These are phyloP conservation scores for Penicillium antarcticum DNA, from an alignment of 495 filamentous ascomycete genomes.

Conservation along the genomic window DNA sequence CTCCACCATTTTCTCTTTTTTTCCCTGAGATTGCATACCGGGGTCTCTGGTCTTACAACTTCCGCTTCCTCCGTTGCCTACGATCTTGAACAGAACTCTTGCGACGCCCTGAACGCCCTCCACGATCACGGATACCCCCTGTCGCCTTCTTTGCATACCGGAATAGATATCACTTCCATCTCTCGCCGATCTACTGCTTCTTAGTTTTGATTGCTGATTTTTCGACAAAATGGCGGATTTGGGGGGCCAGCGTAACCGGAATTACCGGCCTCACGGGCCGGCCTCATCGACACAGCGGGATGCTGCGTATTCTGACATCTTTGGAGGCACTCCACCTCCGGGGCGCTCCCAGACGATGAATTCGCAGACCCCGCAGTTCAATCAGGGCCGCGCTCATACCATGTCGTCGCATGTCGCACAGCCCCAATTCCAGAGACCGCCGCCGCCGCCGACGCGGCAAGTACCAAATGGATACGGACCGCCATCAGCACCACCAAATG, in stretches of 20 bases:
- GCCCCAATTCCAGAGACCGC: slow-evolving; percentile 42
- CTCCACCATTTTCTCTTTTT: slow-evolving; percentile 17
- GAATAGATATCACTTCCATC: slow-evolving; percentile 2
- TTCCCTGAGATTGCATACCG: slow-evolving; percentile 13
- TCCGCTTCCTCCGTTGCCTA: slow-evolving; percentile 26
- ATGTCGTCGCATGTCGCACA: slow-evolving; percentile 68
- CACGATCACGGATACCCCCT: slow-evolving; percentile 37
- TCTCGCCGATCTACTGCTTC: background rate
- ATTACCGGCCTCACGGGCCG: slow-evolving; percentile 66
- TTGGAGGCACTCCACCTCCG: slow-evolving; percentile 80
- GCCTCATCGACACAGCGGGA: slow-evolving; percentile 77
- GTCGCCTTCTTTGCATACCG: slow-evolving; percentile 6
- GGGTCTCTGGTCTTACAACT: slow-evolving; percentile 10
- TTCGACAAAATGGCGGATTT: slow-evolving; percentile 75
- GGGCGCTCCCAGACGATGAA: slow-evolving; percentile 88
- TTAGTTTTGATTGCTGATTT: slow-evolving; percentile 1
- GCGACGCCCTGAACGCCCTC: slow-evolving; percentile 40
- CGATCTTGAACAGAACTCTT: slow-evolving; percentile 36
- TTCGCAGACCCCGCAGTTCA: slow-evolving; percentile 57
- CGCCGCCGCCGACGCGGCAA: slow-evolving; percentile 60
- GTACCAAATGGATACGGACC: slow-evolving; percentile 50
- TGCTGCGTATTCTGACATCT: slow-evolving; percentile 94
- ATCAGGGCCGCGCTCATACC: slow-evolving; percentile 73
- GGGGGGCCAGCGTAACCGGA: slow-evolving; percentile 66
- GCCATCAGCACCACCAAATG: slow-evolving; percentile 34